Evolutionary conservation across 768 basidiomycete species (phyloP).

Genomic region (Suillus cothurnatus): DNA sequence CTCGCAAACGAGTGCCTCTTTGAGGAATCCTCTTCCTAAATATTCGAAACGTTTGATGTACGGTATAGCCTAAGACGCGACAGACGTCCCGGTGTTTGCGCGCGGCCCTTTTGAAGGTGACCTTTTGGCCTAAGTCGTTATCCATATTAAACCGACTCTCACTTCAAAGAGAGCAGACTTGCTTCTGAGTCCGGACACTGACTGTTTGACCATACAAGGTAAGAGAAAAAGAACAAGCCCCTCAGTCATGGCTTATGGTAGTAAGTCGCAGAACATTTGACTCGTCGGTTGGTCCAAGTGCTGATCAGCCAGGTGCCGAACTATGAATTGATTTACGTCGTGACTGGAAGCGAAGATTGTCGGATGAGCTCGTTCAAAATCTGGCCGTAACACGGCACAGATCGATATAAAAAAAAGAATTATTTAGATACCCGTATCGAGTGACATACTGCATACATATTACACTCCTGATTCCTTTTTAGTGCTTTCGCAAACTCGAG

Average conservation of each 20-base stretch:
- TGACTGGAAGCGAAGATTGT: neutral
- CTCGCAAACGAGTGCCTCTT: no score
- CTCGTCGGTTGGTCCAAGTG: neutral
- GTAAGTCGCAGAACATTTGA: neutral
- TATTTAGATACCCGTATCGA: neutral
- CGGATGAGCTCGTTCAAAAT: neutral
- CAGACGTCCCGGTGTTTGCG: no score
- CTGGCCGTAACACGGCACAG: neutral
- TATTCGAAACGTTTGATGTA: neutral
- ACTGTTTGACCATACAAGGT: neutral
- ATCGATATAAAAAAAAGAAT: neutral
- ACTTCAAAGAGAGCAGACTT: no score
- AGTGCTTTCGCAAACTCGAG: neutral
- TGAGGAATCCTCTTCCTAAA: neutral
- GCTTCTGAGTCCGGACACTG: neutral
- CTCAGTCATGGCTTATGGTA: neutral
- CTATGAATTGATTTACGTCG: neutral
- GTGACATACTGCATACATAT: neutral
- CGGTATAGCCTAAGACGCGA: no score
- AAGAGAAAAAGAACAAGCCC: neutral
- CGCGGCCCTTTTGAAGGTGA: neutral
- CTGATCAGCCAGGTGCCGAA: neutral
- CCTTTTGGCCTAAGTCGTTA: no score
- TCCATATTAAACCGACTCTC: no score
- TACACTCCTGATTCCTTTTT: neutral